Evolutionary conservation across 2,329 filamentous ascomycete genomes (phyloP), one percentile per base, ranked within the genome.

Genomic region (Pseudogymnoascus sp.): DNA sequence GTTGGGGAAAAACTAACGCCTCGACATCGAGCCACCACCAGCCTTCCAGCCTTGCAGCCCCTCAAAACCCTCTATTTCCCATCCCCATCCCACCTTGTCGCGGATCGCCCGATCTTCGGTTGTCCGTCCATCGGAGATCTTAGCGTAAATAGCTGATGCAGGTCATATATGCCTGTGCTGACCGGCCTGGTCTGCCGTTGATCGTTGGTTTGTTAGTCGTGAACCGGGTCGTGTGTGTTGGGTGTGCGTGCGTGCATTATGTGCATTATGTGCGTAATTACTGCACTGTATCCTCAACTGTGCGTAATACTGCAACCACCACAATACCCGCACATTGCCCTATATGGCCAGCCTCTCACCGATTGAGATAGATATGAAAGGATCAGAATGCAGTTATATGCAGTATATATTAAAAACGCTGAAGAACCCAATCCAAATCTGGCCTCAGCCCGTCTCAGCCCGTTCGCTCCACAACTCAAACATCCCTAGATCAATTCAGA

Each of bases 41-140:
- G 36, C 21, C 21, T 28, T 4, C 3, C 21, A 23, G 21, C 25
- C 28, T 31, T 50, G 12, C 14, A 50, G 44, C 23, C 38, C 44
- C 44, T 14, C 23, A 4, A n/a, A 25, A 21, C n/a, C 21, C 7
- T 28, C 23, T 10, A n/a, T 46, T 21, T 4, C 31, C 8, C 21
- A 23, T 23, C 21, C 31, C 31, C 34, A 36, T 31, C 34, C 38
- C 44, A 50, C 23, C 23, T 50, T 50, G 23, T 50, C 44, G 5
- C 23, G 21, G 44, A 50, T 50, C 44, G 44, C 3, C 44, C 44
- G 44, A 50, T 50, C 23, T 50, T 50, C 23, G 23, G 12, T 25
- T 50, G 44, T 50, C 44, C 44, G 23, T 50, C 44, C 44, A 50
- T 50, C 44, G 44, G 44, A 50, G 44, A 50, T 50, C 44, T 50